Evolutionary conservation across 1,139 yeast species (phyloP), one percentile per base, ranked within the genome.

Genomic region (Pichia terricola): DNA sequence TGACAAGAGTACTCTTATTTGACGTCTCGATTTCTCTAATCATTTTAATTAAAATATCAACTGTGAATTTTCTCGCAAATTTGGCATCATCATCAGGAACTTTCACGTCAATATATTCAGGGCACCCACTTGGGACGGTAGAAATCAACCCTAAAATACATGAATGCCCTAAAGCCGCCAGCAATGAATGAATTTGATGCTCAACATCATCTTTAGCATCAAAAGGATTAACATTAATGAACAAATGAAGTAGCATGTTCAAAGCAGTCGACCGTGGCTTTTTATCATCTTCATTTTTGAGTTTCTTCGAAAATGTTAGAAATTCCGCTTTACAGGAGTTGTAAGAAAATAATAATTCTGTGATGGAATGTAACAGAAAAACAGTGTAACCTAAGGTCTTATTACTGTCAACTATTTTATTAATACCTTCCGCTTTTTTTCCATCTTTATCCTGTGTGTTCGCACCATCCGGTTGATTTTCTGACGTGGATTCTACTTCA

Each of bases 251-350:
- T 49, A 88, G 73, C 53, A 84, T 79, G 56, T 86, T 84, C 50
- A 88, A 65, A 1, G 94, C 80, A 0, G 94, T 81, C 0, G 88
- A 71, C 35, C 91, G 70, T 2, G 95, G 91, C 52, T 74, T 78
- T 5, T 66, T 64, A 1, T 60, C 48, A 16, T 60, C 65, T 50
- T 71, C 54, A 25, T 66, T 59, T 26, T 54, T 56, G 41, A 67
- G 62, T 61, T 78, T 78, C 57, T 79, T 81, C 3, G 91, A 79
- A 54, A 75, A 88, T 0, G 89, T 80, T 45, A 89, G 66, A 56
- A 89, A 84, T 55, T 87, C 96, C 43, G 84, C 70, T 59, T 89
- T 89, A 47, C 91, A 78, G 49, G 78, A 79, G 52, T 81, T 82
- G 61, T 88, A 89, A 1, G 95, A 83, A 2, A 81, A 77, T 25